Percentiles rank a stretch among this genome's conserved stretches.
Evolutionary conservation across 768 basidiomycete genomes (phyloP).

Genomic region (Macrolepiota albuminosa): DNA sequence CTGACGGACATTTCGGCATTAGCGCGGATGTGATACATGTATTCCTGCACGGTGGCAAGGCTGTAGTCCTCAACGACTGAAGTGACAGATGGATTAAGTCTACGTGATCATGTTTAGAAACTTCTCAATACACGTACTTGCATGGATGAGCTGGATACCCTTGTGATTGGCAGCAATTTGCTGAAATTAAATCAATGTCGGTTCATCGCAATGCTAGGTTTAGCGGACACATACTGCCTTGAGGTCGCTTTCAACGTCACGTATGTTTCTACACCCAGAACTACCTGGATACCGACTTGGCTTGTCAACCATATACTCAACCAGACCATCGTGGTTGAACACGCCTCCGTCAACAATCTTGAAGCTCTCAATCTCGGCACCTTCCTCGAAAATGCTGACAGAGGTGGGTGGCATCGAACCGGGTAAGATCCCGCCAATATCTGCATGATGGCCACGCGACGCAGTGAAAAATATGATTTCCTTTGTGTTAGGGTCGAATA

Average conservation of each 20-base stretch:
- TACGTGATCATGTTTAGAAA: not conserved
- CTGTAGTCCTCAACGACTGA: slow-evolving; percentile 85
- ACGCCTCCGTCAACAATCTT: slow-evolving; percentile 83
- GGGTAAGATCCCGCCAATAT: slow-evolving; percentile 89
- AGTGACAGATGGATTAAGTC: slow-evolving; percentile 6
- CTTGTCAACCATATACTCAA: slow-evolving; percentile 77
- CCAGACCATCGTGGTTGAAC: slow-evolving; percentile 71
- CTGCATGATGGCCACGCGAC: slow-evolving; percentile 90
- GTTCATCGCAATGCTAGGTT: not conserved
- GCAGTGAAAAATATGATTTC: slow-evolving; percentile 93
- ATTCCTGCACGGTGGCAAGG: slow-evolving; percentile 82
- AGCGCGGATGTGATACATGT: slow-evolving; percentile 85
- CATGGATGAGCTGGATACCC: slow-evolving; percentile 80
- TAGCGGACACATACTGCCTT: slow-evolving; percentile 61
- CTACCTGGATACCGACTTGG: slow-evolving; percentile 81
- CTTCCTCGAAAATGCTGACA: slow-evolving; percentile 89
- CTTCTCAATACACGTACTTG: slow-evolving; percentile 40
- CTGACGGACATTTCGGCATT: slow-evolving; percentile 90
- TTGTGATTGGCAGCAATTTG: slow-evolving; percentile 96
- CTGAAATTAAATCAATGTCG: slow-evolving; percentile 30
- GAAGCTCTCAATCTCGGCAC: slow-evolving; percentile 86
- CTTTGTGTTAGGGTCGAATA: slow-evolving; percentile 60
- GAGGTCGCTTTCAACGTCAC: slow-evolving; percentile 88
- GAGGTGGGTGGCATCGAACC: slow-evolving; percentile 96
- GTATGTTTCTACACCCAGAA: slow-evolving; percentile 81